Percentiles rank a stretch among this genome's conserved stretches.
phyloP scores from a whole-genome alignment of 2,329 filamentous ascomycete genomes.

The Phyllosticta citriasiana region DNA sequence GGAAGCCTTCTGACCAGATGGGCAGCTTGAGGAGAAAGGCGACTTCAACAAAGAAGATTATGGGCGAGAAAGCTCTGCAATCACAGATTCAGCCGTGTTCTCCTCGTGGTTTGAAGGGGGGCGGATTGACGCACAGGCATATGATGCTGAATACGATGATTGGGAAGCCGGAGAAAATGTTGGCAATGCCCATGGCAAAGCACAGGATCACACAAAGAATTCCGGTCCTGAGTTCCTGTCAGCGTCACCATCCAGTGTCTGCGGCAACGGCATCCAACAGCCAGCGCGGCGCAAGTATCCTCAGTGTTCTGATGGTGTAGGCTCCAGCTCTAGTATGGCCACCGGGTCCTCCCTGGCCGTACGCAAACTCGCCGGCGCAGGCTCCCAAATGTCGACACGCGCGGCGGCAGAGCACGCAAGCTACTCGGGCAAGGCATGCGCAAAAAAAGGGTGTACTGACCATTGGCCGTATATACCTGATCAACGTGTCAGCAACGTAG shows the following conservation, averaged over 20 bases:
- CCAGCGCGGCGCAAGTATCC: neutral
- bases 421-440: neutral
- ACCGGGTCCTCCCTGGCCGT: neutral
- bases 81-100: neutral
- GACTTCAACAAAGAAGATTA: slow-evolving; percentile 55
- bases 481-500: slow-evolving; percentile 23
- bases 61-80: slow-evolving; percentile 36
- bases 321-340: neutral
- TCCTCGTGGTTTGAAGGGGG: neutral
- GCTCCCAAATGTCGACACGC: neutral
- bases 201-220: slow-evolving; percentile 55
- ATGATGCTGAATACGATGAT: slow-evolving; percentile 51
- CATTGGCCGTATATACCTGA: slow-evolving; percentile 61
- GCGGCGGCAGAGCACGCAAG: neutral
- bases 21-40: slow-evolving; percentile 95
- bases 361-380: neutral
- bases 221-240: slow-evolving; percentile 34
- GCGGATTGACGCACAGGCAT: slow-evolving; percentile 33
- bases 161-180: slow-evolving; percentile 52
- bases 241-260: neutral
- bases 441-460: slow-evolving; percentile 33
- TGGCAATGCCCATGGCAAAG: slow-evolving; percentile 58
- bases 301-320: neutral
- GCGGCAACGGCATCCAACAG: no score
- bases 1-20: slow-evolving; percentile 84